A percentile compares a stretch with the other conserved stretches of the same genome.
Conservation (phyloP, 164 flowering plant genomes). For the Stephania japonica region DNA sequence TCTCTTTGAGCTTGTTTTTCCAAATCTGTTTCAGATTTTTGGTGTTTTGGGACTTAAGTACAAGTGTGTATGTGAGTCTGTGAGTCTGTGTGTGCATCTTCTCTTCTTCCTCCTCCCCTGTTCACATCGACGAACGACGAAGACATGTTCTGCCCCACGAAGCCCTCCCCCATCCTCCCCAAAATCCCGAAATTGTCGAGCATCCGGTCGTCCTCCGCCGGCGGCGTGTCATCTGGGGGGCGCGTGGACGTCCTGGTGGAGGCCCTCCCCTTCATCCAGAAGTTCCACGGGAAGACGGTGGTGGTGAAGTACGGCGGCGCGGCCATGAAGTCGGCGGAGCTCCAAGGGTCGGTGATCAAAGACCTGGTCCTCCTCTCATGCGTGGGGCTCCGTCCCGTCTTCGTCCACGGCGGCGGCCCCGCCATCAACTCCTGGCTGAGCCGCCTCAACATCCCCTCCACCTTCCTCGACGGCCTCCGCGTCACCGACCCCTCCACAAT, state of each 20-base stretch:
- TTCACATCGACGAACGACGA: too few species aligned
- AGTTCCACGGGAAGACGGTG: slow-evolving; percentile 79
- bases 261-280: slow-evolving; percentile 90
- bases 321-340: slow-evolving; percentile 71
- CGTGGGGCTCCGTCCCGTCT: slow-evolving; percentile 80
- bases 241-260: slow-evolving; percentile 87
- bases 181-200: too few species aligned
- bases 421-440: slow-evolving; percentile 68
- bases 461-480: slow-evolving; percentile 75
- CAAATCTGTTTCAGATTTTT: neutral
- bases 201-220: too few species aligned
- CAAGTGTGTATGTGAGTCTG: too few species aligned
- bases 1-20: too few species aligned
- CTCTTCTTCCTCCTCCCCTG: too few species aligned
- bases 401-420: slow-evolving; percentile 95
- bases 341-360: slow-evolving; percentile 69
- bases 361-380: slow-evolving; percentile 86
- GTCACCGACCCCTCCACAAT: slow-evolving; percentile 83
- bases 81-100: too few species aligned
- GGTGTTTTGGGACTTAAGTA: neutral
- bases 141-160: too few species aligned
- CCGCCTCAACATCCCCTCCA: slow-evolving; percentile 44
- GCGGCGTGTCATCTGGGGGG: slow-evolving; percentile 36
- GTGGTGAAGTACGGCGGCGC: slow-evolving; percentile 97
- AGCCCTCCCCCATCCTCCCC: too few species aligned